A percentile compares a stretch with the other conserved stretches of the same genome.
Conservation (phyloP, 2,329 filamentous ascomycete species). For the Colletotrichum sp. region DNA sequence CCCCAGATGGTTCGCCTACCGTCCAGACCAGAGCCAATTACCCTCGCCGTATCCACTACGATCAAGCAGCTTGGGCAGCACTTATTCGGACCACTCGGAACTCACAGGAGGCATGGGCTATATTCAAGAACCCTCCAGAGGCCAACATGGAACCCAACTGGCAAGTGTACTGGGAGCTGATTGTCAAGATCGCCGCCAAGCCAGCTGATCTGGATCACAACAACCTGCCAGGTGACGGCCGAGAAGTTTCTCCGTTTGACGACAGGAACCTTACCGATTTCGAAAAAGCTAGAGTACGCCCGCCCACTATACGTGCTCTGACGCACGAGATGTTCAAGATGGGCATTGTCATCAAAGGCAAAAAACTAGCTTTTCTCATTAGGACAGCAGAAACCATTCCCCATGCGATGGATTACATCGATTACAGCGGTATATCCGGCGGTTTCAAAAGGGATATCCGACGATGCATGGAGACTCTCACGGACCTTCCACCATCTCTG, state of each 20-base stretch:
- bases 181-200: slow-evolving; percentile 56
- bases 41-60: neutral
- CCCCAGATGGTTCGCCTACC: slow-evolving; percentile 56
- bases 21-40: slow-evolving; percentile 49
- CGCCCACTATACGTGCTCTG: slow-evolving; percentile 63
- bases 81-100: slow-evolving; percentile 65
- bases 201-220: slow-evolving; percentile 24
- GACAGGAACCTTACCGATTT: slow-evolving; percentile 64
- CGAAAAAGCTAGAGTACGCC: slow-evolving; percentile 65
- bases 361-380: slow-evolving; percentile 9
- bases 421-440: slow-evolving; percentile 20
- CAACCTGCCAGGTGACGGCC: slow-evolving; percentile 25
- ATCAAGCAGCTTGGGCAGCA: slow-evolving; percentile 53
- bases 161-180: slow-evolving; percentile 64
- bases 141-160: slow-evolving; percentile 37
- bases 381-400: slow-evolving; percentile 6
- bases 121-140: slow-evolving; percentile 44
- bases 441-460: neutral
- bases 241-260: slow-evolving; percentile 36
- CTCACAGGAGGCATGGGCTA: slow-evolving; percentile 64
- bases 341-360: slow-evolving; percentile 40
- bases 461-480: neutral
- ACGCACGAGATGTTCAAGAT: slow-evolving; percentile 61
- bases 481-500: neutral
- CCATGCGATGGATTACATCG: slow-evolving; percentile 30